phyloP scores from a whole-genome alignment of 164 flowering plant genomes.

The Dillenia suffruticosa region DNA sequence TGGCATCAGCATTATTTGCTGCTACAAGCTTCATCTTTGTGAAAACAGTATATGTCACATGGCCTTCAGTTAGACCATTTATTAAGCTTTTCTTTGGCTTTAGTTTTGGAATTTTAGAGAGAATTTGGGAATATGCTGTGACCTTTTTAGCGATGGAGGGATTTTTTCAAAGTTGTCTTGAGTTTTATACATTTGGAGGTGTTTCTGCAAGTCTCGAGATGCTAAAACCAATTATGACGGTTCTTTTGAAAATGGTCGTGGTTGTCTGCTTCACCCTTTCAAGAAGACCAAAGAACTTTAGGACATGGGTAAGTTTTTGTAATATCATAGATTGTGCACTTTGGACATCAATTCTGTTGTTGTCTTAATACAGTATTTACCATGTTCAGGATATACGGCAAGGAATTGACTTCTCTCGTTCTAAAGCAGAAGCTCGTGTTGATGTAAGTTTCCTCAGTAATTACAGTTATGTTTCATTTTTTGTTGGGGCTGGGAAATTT shows the following conservation, averaged over 20 bases:
- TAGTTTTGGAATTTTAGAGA: slow-evolving; percentile 42
- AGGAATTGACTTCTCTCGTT: slow-evolving; percentile 88
- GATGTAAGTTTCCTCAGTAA: slow-evolving; percentile 57
- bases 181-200: slow-evolving; percentile 65
- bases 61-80: slow-evolving; percentile 72
- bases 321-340: neutral
- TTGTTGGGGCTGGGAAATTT: too few relatives aligned
- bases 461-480: too few relatives aligned
- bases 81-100: slow-evolving; percentile 45
- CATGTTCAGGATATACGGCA: slow-evolving; percentile 85
- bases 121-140: slow-evolving; percentile 51
- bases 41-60: slow-evolving; percentile 48
- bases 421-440: slow-evolving; percentile 97
- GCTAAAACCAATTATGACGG: slow-evolving; percentile 55
- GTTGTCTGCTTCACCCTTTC: slow-evolving; percentile 87
- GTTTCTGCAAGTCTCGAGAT: slow-evolving; percentile 60
- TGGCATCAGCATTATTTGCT: slow-evolving; percentile 80
- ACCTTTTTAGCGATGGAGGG: slow-evolving; percentile 59
- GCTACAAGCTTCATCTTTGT: slow-evolving; percentile 61
- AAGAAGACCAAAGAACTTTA: slow-evolving; percentile 86
- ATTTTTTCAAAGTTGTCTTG: slow-evolving; percentile 48
- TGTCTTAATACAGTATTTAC: neutral
- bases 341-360: too few relatives aligned
- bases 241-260: slow-evolving; percentile 65
- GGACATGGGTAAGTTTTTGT: slow-evolving; percentile 64